Evolutionary conservation across 2,329 filamentous ascomycete species (phyloP).

Genomic region (Coniochaeta sp.): DNA sequence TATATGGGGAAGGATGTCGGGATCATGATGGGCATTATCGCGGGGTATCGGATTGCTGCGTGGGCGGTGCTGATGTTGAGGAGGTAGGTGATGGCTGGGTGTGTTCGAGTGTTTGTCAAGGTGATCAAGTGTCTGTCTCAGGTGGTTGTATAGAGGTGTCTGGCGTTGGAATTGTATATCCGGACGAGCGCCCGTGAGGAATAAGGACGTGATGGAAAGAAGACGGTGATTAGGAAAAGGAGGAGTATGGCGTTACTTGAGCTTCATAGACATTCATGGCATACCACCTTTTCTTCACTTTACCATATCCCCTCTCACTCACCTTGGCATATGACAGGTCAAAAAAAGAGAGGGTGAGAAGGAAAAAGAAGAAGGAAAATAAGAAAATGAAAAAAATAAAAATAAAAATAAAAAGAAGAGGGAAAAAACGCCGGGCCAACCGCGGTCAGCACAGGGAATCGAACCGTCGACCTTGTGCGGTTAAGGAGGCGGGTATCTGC

Average conservation of each 20-base stretch:
- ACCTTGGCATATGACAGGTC: neutral
- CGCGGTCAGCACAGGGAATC: neutral
- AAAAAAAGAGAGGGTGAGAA: neutral
- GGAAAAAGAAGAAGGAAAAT: neutral
- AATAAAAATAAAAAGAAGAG: neutral
- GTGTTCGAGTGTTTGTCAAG: too few relatives aligned
- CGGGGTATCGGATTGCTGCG: slow-evolving; percentile 63
- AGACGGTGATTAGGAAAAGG: neutral
- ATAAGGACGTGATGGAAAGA: neutral
- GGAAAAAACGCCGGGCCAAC: neutral
- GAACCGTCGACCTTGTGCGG: neutral
- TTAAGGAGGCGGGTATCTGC: neutral
- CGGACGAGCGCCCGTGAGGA: neutral
- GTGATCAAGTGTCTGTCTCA: too few relatives aligned
- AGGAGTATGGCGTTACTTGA: neutral
- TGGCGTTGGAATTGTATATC: neutral
- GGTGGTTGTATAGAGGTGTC: neutral
- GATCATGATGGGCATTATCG: slow-evolving; percentile 69
- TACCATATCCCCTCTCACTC: neutral
- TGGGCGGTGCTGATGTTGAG: slow-evolving; percentile 50
- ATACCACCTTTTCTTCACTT: neutral
- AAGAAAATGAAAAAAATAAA: neutral
- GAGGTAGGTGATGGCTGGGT: neutral
- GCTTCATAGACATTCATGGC: neutral
- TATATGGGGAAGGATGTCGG: slow-evolving; percentile 64